Percentiles rank a stretch among this genome's conserved stretches.
Conservation (phyloP, 2,329 filamentous ascomycete species). For the Trichoderma guizhouense region DNA sequence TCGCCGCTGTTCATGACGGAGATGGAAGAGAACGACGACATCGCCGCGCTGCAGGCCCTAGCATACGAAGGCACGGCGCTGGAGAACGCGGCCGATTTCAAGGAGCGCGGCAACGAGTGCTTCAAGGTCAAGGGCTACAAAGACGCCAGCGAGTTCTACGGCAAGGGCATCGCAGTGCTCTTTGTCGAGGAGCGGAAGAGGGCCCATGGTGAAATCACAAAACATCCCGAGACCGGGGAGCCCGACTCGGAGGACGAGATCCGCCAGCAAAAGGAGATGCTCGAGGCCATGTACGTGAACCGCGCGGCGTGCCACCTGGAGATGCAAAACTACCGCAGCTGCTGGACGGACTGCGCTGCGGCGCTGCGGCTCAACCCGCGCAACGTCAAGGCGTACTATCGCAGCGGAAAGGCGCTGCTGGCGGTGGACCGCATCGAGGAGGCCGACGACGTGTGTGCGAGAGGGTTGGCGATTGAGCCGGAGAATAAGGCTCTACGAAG, state of each 20-base stretch:
- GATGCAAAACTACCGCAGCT: slow-evolving; percentile 82
- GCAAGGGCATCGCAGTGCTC: slow-evolving; percentile 75
- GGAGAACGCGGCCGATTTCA: slow-evolving; percentile 81
- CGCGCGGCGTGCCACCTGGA: slow-evolving; percentile 86
- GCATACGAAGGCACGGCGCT: slow-evolving; percentile 88
- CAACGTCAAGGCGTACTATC: slow-evolving; percentile 90
- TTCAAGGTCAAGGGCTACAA: slow-evolving; percentile 70
- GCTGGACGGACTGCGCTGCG: slow-evolving; percentile 78
- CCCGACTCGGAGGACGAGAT: slow-evolving; percentile 52
- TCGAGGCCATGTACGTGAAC: slow-evolving; percentile 80
- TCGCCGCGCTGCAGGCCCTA: slow-evolving; percentile 84
- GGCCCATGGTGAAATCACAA: slow-evolving; percentile 36
- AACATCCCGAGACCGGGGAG: slow-evolving; percentile 28
- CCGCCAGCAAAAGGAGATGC: slow-evolving; percentile 57
- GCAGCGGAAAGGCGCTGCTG: slow-evolving; percentile 73
- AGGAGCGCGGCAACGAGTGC: slow-evolving; percentile 87
- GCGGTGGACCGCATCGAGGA: slow-evolving; percentile 75
- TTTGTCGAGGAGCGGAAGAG: slow-evolving; percentile 59
- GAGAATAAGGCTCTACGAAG: slow-evolving; percentile 63
- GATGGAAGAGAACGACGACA: slow-evolving; percentile 76
- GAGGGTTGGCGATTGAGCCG: slow-evolving; percentile 70
- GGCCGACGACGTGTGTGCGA: slow-evolving; percentile 73
- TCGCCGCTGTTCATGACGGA: slow-evolving; percentile 94
- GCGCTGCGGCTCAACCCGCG: slow-evolving; percentile 73
- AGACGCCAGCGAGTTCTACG: slow-evolving; percentile 90